Percentiles rank a stretch among this genome's conserved stretches.
Evolutionary conservation across 306 rosid species (phyloP).

Genomic region (Casuarina equisetifolia): DNA sequence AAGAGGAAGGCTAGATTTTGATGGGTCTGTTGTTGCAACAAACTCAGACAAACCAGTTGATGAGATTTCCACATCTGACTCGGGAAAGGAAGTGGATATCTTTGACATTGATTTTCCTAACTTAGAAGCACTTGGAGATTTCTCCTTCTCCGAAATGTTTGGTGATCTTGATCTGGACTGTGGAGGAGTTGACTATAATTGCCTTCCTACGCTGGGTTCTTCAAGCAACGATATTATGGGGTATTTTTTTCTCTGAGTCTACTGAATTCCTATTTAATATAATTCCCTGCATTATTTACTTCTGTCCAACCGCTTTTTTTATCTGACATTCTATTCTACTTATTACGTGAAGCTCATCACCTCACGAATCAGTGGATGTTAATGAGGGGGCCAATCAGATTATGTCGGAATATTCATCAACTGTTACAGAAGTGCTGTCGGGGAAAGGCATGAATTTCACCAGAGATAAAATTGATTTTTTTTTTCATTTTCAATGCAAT

Average conservation of each 20-base stretch:
- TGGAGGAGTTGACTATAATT: constrained; percentile 52
- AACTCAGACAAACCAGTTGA: constrained; percentile 35
- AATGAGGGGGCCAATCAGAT: constrained; percentile 34
- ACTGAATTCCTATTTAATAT: background rate
- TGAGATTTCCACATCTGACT: constrained; percentile 46
- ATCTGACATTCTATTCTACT: constrained; percentile 22
- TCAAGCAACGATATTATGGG: constrained; percentile 48
- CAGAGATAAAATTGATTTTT: constrained; percentile 36
- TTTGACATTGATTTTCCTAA: constrained; percentile 55
- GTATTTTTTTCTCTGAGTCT: constrained; percentile 47
- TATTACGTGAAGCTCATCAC: constrained; percentile 39
- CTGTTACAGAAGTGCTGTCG: constrained; percentile 50
- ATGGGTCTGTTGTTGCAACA: constrained; percentile 40
- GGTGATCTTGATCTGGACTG: constrained; percentile 56
- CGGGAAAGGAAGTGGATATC: constrained; percentile 51
- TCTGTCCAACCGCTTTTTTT: constrained; percentile 1
- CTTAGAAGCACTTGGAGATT: constrained; percentile 67
- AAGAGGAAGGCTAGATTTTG: constrained; percentile 77
- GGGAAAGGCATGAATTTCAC: constrained; percentile 46
- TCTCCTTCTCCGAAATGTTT: constrained; percentile 66
- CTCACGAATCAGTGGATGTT: constrained; percentile 41
- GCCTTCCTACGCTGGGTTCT: constrained; percentile 37
- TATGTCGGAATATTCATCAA: constrained; percentile 57
- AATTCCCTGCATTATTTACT: background rate
- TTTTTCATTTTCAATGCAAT: background rate